phyloP scores from a whole-genome alignment of 2,329 filamentous ascomycete species.

The Drechslerella dactyloides region DNA sequence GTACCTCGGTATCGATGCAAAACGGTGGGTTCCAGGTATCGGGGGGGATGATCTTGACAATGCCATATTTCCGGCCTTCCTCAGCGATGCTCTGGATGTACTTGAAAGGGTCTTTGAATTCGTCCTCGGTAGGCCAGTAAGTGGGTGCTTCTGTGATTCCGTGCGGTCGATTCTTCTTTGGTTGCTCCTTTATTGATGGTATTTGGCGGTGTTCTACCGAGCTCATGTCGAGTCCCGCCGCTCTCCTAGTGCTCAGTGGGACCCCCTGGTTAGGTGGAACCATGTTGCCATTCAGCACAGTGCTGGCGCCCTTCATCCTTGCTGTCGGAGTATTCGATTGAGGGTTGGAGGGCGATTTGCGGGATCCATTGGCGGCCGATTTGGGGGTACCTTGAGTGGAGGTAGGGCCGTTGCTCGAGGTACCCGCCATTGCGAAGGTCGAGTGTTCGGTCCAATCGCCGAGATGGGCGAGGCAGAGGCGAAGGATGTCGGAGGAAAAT shows the following conservation, averaged over 20 bases:
- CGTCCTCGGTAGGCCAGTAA: slow-evolving; percentile 86
- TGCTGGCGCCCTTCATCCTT: slow-evolving; percentile 53
- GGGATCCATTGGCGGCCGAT: slow-evolving; percentile 52
- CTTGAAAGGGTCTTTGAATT: slow-evolving; percentile 91
- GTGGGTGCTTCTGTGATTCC: slow-evolving; percentile 88
- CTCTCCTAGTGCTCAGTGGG: slow-evolving; percentile 70
- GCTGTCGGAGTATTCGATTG: slow-evolving; percentile 53
- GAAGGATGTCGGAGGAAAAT: slow-evolving; percentile 18
- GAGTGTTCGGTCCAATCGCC: slow-evolving; percentile 34
- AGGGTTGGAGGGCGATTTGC: slow-evolving; percentile 51
- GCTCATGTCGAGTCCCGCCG: slow-evolving; percentile 76
- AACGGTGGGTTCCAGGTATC: slow-evolving; percentile 94
- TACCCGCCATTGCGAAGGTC: slow-evolving; percentile 48
- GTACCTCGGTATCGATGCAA: slow-evolving; percentile 94
- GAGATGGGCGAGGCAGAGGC: slow-evolving; percentile 12
- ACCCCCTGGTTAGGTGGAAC: slow-evolving; percentile 57
- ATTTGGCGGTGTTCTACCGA: slow-evolving; percentile 90
- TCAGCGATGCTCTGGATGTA: slow-evolving; percentile 91
- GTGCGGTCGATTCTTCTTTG: slow-evolving; percentile 80
- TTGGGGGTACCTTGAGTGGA: slow-evolving; percentile 54
- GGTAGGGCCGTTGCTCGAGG: slow-evolving; percentile 51
- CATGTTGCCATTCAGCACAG: slow-evolving; percentile 19
- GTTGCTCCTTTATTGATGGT: slow-evolving; percentile 74
- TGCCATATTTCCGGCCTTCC: slow-evolving; percentile 84
- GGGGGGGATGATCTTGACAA: slow-evolving; percentile 94